Base-by-base conservation (phyloP, 2,329 filamentous ascomycete genomes). In the Monosporascus cannonballus region DNA sequence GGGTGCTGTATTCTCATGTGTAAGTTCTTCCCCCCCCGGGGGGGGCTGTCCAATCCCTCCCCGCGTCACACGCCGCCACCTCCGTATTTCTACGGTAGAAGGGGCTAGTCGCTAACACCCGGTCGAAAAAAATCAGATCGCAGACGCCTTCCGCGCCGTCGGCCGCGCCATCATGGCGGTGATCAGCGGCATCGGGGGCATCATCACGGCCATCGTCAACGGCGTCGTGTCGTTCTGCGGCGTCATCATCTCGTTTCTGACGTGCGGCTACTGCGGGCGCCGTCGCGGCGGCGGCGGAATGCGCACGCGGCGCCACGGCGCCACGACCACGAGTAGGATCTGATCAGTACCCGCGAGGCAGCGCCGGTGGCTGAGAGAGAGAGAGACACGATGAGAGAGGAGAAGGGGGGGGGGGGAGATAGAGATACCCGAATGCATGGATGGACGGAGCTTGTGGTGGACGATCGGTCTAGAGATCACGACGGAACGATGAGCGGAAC, bases 1-100 rank as follows among this genome's bases (percentile, higher is more conserved):
- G 89, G 89, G 89, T 75, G 88, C 86, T 71, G 85, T 94, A 66
- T 77, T 90, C 61, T 92, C 88, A 69, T 92, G 89, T 69, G 89
- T 93, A 89, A 66, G 87, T 80, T 49, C 22, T 37, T 49, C 37
- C 24, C 42, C 45, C 27, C 9, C 27, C n/a, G n/a, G n/a, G 27
- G 3, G 8, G 3, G 27, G 8, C 27, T 1, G 8, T 11, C 9
- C 3, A 27, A 27, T 27, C 27, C 9, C 8, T 27, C 27, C 27
- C 27, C 6, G 27, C 1, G 9, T 3, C 8, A 11, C 27, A 11
- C 27, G 8, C 3, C 27, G 27, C 27, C 27, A 6, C 27, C 8
- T 27, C 8, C 27, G 9, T 9, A 4, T 27, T 27, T 9, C 25
- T 8, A 27, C 8, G 3, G 9, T 9, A 9, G 27, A 9, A 27